Evolutionary conservation across 257 asterid genomes (phyloP).

Genomic region (Nicotiana sylvestris): DNA sequence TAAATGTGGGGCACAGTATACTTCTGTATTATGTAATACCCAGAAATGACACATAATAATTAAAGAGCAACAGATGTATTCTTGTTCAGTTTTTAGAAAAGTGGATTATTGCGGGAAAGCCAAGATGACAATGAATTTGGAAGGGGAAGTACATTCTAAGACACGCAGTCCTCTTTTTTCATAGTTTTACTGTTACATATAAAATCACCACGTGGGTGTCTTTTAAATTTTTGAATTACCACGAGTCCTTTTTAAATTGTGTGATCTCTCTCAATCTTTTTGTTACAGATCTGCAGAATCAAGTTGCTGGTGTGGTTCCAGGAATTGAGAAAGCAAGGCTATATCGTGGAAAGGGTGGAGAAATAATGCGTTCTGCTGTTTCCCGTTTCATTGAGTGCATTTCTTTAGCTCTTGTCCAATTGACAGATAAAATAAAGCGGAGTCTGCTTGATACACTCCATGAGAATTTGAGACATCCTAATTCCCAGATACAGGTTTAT

Average conservation of each 20-base stretch:
- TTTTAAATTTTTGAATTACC: background rate
- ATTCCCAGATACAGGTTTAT: slow-evolving; percentile 78
- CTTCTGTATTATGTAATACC: background rate
- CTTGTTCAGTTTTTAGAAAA: background rate
- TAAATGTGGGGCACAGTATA: background rate
- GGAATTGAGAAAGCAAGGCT: slow-evolving; percentile 97
- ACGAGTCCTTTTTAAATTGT: background rate
- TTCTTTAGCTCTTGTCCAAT: slow-evolving; percentile 50
- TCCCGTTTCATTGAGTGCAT: slow-evolving; percentile 88
- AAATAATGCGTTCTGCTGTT: slow-evolving; percentile 95
- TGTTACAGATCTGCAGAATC: slow-evolving; percentile 63
- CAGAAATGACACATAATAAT: background rate
- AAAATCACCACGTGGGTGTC: background rate
- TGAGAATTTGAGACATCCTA: slow-evolving; percentile 95
- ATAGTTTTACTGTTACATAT: background rate
- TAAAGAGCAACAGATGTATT: background rate
- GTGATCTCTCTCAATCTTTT: slow-evolving; percentile 18
- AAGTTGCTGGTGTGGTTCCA: slow-evolving; percentile 73
- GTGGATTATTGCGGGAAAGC: background rate
- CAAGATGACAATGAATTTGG: background rate
- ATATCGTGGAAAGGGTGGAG: slow-evolving; percentile 99
- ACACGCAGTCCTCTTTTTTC: background rate
- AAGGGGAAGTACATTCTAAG: background rate
- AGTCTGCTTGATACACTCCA: slow-evolving; percentile 77
- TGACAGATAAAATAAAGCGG: slow-evolving; percentile 58